phyloP scores from a whole-genome alignment of 768 basidiomycete species.

The Boletales sp. region DNA sequence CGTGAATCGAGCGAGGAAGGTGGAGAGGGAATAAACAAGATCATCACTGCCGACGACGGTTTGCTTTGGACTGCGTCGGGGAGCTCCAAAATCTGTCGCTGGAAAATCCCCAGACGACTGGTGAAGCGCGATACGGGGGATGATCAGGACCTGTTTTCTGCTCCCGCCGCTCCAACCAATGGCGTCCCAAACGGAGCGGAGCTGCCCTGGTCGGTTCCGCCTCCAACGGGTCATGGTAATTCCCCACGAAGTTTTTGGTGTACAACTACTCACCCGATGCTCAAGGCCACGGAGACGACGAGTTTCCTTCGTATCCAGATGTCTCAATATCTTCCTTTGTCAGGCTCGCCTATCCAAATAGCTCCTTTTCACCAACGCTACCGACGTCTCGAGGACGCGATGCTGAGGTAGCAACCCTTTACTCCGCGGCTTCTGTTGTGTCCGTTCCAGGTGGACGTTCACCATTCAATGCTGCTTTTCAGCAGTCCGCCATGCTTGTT shows the following conservation, averaged over 20 bases:
- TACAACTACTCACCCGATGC: slow-evolving; percentile 8
- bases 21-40: slow-evolving; percentile 73
- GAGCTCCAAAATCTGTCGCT: slow-evolving; percentile 75
- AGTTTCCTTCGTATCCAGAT: slow-evolving; percentile 43
- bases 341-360: slow-evolving; percentile 63
- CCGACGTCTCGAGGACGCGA: slow-evolving; percentile 45
- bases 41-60: slow-evolving; percentile 78
- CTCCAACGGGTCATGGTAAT: slow-evolving; percentile 20
- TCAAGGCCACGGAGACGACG: slow-evolving; percentile 21
- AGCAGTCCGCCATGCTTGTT: slow-evolving; percentile 23
- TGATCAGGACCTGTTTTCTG: slow-evolving; percentile 10
- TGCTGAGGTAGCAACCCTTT: slow-evolving; percentile 79
- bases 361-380: slow-evolving; percentile 46
- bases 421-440: slow-evolving; percentile 80
- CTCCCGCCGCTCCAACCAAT: slow-evolving; percentile 10
- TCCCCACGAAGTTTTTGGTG: not conserved
- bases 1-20: slow-evolving; percentile 50
- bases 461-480: slow-evolving; percentile 35
- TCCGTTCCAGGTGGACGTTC: slow-evolving; percentile 53
- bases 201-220: slow-evolving; percentile 9
- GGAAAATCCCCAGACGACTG: slow-evolving; percentile 59
- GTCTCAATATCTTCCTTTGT: slow-evolving; percentile 73
- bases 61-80: slow-evolving; percentile 90
- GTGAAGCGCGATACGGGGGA: slow-evolving; percentile 18
- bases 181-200: slow-evolving; percentile 16